phyloP scores from a whole-genome alignment of 2,329 filamentous ascomycete genomes.

The Xylaria sp. region DNA sequence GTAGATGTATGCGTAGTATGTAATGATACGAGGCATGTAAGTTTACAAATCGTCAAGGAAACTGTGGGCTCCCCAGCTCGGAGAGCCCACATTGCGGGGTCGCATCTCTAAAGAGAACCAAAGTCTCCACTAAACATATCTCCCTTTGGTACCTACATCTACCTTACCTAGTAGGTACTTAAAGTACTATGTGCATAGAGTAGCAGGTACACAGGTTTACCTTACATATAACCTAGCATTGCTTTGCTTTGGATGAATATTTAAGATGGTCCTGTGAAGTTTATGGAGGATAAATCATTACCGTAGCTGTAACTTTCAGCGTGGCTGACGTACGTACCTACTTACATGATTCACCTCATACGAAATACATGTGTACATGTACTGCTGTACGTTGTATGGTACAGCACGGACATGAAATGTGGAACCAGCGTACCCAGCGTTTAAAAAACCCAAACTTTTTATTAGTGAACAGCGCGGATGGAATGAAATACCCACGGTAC shows the following conservation, averaged over 20 bases:
- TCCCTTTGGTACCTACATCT: too few relatives aligned
- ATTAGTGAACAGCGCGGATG: slow-evolving; percentile 2
- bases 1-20: background rate
- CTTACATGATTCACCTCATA: too few relatives aligned
- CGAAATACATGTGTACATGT: background rate
- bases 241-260: too few relatives aligned
- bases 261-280: too few relatives aligned
- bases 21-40: background rate
- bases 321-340: too few relatives aligned
- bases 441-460: slow-evolving; percentile 1
- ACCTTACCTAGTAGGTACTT: background rate
- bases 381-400: background rate
- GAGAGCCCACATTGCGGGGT: slow-evolving; percentile 19
- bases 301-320: too few relatives aligned
- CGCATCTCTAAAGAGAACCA: background rate
- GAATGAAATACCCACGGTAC: background rate
- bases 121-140: too few relatives aligned
- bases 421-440: background rate
- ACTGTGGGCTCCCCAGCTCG: slow-evolving; percentile 9
- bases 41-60: background rate
- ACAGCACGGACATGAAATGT: background rate
- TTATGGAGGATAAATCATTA: too few relatives aligned
- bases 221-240: too few relatives aligned
- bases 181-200: too few relatives aligned
- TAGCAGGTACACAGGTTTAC: too few relatives aligned